Percentiles rank a stretch among this genome's conserved stretches.
These are phyloP conservation scores for rapeseed (Brassica napus) DNA, from an alignment of 345 rosid species.

Conservation along the genomic window DNA sequence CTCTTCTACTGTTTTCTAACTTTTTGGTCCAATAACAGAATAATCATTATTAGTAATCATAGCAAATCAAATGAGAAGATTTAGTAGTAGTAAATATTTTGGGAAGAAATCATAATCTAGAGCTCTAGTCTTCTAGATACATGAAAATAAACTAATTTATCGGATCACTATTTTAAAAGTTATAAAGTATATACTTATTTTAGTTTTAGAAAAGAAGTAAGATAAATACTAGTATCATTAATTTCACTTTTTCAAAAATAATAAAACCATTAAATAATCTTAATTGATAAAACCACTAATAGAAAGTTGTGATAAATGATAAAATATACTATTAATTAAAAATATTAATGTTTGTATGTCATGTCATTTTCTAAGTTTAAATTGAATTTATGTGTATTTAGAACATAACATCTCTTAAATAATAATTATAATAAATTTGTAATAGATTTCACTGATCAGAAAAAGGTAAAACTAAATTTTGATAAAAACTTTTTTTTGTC, in stretches of 20 bases:
- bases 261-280: neutral
- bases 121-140: neutral
- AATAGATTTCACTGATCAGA: neutral
- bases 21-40: neutral
- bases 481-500: neutral
- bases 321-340: neutral
- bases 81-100: neutral
- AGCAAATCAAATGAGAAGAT: conserved; percentile 12
- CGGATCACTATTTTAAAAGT: neutral
- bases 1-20: neutral
- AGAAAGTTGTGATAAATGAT: neutral
- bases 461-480: neutral
- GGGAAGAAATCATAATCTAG: neutral
- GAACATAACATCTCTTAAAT: neutral
- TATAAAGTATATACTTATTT: conserved; percentile 16
- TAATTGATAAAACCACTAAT: neutral
- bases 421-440: no score
- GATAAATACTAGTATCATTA: conserved; percentile 2
- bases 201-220: neutral
- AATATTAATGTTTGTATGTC: neutral
- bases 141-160: neutral
- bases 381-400: neutral
- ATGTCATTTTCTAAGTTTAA: neutral
- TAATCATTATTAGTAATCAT: neutral
- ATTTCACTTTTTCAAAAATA: neutral